Conservation (phyloP, 2,329 filamentous ascomycete species). For the Annulohypoxylon truncatum region DNA sequence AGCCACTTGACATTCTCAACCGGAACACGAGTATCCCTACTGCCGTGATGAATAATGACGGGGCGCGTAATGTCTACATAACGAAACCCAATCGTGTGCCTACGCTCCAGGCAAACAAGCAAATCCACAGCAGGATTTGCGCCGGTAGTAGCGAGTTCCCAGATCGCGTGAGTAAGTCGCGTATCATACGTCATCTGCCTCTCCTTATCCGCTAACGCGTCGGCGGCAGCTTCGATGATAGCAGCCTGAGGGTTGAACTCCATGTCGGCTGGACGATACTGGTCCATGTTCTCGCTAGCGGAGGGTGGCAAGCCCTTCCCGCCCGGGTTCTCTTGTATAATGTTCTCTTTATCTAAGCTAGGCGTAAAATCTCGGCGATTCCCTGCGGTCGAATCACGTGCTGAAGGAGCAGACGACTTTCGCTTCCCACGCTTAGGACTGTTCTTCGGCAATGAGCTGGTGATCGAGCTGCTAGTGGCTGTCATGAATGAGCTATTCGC, state of each 20-base stretch:
- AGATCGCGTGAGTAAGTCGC: constrained; percentile 90
- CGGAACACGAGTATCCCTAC: constrained; percentile 88
- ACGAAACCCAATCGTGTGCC: constrained; percentile 92
- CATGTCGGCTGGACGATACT: constrained; percentile 52
- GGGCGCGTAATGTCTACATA: constrained; percentile 95
- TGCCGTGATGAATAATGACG: constrained; percentile 94
- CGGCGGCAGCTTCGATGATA: constrained; percentile 65
- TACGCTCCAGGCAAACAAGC: constrained; percentile 89
- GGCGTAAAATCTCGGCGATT: constrained; percentile 52
- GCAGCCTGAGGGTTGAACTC: constrained; percentile 45
- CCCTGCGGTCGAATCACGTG: constrained; percentile 52
- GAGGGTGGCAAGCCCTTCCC: constrained; percentile 46
- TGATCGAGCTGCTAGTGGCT: constrained; percentile 87
- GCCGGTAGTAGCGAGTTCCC: constrained; percentile 89
- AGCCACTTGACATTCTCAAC: constrained; percentile 97
- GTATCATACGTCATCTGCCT: constrained; percentile 82
- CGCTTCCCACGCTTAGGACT: constrained; percentile 70
- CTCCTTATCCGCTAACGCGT: constrained; percentile 75
- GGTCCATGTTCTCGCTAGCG: constrained; percentile 63
- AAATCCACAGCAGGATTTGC: constrained; percentile 95
- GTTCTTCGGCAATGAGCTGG: constrained; percentile 77
- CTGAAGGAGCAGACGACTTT: constrained; percentile 59
- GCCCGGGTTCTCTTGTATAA: constrained; percentile 46
- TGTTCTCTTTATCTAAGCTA: constrained; percentile 64
- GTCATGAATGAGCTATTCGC: constrained; percentile 97